Evolutionary conservation across 176 grass and related monocot genomes (phyloP), one percentile per base, ranked within the genome.

Genomic region (Eremochloa ophiuroides): DNA sequence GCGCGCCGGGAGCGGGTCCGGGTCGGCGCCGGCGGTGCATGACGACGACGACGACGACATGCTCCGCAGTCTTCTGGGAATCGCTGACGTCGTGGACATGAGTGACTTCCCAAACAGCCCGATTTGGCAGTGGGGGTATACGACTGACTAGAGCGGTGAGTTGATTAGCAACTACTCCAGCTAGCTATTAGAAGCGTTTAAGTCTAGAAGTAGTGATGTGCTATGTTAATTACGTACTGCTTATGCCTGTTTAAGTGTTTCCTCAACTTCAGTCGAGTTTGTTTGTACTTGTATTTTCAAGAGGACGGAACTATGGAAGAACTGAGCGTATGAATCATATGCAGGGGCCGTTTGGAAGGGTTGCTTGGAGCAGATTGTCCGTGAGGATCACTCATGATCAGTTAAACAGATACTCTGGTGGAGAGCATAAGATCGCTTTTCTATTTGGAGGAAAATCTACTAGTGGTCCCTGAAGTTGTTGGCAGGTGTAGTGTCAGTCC

Each of bases 101-200:
- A 67, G 8, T 14, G 83, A 85, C 78, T 85, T 85, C 72, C 72
- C 58, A 2, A 53, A 69, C 10, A 82, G 66, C 11, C 83, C 87
- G 8, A 47, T 66, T 17, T 85, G 78, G 83, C 55, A 46, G 37
- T 72, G 71, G 87, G 53, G 4, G 41, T 79, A 34, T 68, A 53
- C 65, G 77, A 80, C 44, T 55, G 13, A 59, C 31, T 61, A n/a
- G 48, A 51, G 6, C 22, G 3, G 59, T 31, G 67, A 10, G 15
- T 58, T n/a, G 51, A 10, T 56, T 56, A 8, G 58, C 58, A 61
- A 62, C 13, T 62, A 20, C 9, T 38, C 29, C 23, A 18, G 46
- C 8, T 58, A 18, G 46, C 8, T 58, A 25, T 23, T 66, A 63
- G 33, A n/a, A 25, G 26, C 38, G 17, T 25, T n/a, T 0, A 58